Evolutionary conservation across 2,329 filamentous ascomycete genomes (phyloP).

Genomic region (Claviceps digitariae): DNA sequence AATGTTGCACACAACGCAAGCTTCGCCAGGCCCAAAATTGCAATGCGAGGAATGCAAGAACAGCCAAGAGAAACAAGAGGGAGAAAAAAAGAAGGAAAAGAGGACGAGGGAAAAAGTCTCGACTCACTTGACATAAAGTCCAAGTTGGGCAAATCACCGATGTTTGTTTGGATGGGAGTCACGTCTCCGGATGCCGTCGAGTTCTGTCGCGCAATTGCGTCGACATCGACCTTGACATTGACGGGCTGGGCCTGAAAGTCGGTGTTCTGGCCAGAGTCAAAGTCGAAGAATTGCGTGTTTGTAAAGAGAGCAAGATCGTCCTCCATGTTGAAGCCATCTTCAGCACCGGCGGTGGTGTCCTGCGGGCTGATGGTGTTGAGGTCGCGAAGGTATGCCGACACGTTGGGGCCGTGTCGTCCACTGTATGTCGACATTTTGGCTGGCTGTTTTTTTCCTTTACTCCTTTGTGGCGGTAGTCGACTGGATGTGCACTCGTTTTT

Average conservation of each 20-base stretch:
- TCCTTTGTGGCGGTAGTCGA: no score
- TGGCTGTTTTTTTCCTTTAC: background rate
- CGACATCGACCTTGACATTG: constrained; percentile 31
- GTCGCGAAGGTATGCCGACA: constrained; percentile 79
- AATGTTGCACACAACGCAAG: background rate
- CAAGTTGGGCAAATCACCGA: constrained; percentile 32
- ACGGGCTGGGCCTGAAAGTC: constrained; percentile 38
- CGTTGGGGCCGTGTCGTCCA: constrained; percentile 69
- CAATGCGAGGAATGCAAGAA: background rate
- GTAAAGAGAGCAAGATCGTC: constrained; percentile 68
- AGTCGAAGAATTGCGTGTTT: constrained; percentile 71
- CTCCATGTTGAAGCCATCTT: constrained; percentile 51
- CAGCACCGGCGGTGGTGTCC: constrained; percentile 29
- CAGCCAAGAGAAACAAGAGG: background rate
- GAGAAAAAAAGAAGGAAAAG: background rate
- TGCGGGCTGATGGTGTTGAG: constrained; percentile 63
- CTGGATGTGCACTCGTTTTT: no score
- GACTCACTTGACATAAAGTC: constrained; percentile 39
- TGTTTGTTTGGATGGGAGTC: constrained; percentile 24
- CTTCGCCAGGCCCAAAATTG: background rate
- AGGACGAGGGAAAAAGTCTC: background rate
- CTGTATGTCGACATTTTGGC: constrained; percentile 56
- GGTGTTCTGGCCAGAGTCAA: constrained; percentile 50
- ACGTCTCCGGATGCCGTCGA: constrained; percentile 25
- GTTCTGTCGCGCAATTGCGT: constrained; percentile 15